Evolutionary conservation across 2,329 filamentous ascomycete species (phyloP), one percentile per base, ranked within the genome.

Genomic region (Fusarium brachygibbosum): DNA sequence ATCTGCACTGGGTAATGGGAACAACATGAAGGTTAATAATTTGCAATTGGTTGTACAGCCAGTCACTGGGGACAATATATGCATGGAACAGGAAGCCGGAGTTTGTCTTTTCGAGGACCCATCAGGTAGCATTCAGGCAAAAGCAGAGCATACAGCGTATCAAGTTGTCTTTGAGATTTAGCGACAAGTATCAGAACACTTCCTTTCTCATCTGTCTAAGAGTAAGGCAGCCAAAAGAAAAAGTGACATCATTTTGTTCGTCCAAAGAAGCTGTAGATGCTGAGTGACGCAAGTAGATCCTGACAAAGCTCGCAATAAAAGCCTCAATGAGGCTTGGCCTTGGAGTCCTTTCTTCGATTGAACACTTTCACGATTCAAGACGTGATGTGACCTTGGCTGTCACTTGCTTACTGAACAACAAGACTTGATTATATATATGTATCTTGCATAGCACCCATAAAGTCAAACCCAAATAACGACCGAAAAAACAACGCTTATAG

Each of bases 401-500:
- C 29, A 29, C 11, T 8, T 29, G 29, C 29, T 29, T 10, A 29
- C 9, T 29, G 5, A 12, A 29, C 5, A 29, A 10, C 19, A 21
- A n/a, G 16, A 9, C 13, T 25, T 23, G 5, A 44, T 19, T 16
- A 34, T 23, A n/a, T 35, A 12, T 48, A 32, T 28, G 9, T 25
- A 25, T 25, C 23, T 44, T 51, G 35, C 19, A n/a, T 23, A 48
- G 23, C 16, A n/a, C 37, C 29, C 13, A 46, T 45, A n/a, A n/a
- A 23, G 14, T 10, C n/a, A 25, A n/a, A 23, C 28, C 29, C 38
- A 16, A 23, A 10, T 19, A 52, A 25, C 32, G 8, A 35, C 16
- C 23, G 12, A 19, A 35, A 64, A 57, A 23, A 29, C 13, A 62
- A 52, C 31, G 45, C 52, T 65, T 16, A 59, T 34, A 52, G 23